Evolutionary conservation across 192 early-diverging fungal genomes (phyloP).

Genomic region (Backusella luteola): DNA sequence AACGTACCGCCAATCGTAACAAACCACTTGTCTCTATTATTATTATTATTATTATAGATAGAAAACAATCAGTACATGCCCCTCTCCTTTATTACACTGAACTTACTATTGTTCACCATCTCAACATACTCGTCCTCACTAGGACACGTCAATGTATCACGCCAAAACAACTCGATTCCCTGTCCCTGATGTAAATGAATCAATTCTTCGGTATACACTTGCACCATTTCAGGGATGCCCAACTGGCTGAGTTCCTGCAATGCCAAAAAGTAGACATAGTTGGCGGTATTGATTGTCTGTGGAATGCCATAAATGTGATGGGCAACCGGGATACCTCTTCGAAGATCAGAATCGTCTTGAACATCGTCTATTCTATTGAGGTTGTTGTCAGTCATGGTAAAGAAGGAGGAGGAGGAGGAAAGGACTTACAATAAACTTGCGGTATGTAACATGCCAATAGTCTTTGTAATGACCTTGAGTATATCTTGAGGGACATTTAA

Average conservation of each 20-base stretch:
- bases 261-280: slow-evolving; percentile 94
- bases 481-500: slow-evolving; percentile 69
- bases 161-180: slow-evolving; percentile 91
- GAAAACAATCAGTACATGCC: background rate
- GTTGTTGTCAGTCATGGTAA: background rate
- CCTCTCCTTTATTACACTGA: background rate
- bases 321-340: slow-evolving; percentile 88
- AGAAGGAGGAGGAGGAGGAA: too few species aligned
- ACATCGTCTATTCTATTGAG: slow-evolving; percentile 86
- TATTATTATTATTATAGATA: too few species aligned
- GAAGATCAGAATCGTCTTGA: slow-evolving; percentile 85
- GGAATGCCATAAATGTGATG: slow-evolving; percentile 96
- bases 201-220: slow-evolving; percentile 89
- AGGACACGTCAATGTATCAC: slow-evolving; percentile 80
- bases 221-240: slow-evolving; percentile 61
- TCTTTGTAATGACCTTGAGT: slow-evolving; percentile 70
- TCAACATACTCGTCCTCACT: slow-evolving; percentile 82
- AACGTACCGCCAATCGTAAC: slow-evolving; percentile 79
- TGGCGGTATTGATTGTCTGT: slow-evolving; percentile 91
- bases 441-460: slow-evolving; percentile 94
- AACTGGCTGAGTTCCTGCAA: slow-evolving; percentile 70
- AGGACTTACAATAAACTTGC: slow-evolving; percentile 80
- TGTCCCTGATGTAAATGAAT: slow-evolving; percentile 91
- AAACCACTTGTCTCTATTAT: slow-evolving; percentile 78
- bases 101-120: slow-evolving; percentile 82